Base-by-base conservation (phyloP, 768 basidiomycete genomes). In the Trametes maxima region DNA sequence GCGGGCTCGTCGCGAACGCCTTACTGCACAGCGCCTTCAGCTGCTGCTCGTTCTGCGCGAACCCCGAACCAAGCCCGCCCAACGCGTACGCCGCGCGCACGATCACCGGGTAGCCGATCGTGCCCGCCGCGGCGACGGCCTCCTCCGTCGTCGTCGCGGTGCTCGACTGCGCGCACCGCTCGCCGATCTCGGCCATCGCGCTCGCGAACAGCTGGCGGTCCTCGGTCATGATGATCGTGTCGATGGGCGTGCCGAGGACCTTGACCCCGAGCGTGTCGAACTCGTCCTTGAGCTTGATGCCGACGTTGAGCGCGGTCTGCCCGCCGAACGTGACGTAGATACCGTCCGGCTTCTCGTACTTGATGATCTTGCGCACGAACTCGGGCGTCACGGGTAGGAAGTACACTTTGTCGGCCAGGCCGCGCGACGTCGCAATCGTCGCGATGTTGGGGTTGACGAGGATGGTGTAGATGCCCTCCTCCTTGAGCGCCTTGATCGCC, bases 261-360 rank as follows among this genome's bases (percentile, higher is more conserved):
- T 90, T 85, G 62, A 94, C 92, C 16, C 96, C 97, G 24, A 98
- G 83, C 51, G 77, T 85, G 42, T 82, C 88, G 71, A 99, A 97
- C 75, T 98, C 96, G 74, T 98, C 95, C 79, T 96, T 96, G 74
- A 99, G 88, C 77, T 93, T 93, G 78, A 99, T 92, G 63, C 96
- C 96, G 54, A 99, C 96, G 67, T 91, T 94, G 62, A 98, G 80
- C 6, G 97, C 96, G 5, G 96, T 98, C 78, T 98, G 97, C 16
- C 96, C 97, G 69, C 96, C 97, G 65, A 98, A 99, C 0, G 97
- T 98, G 60, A 95, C 93, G 73, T 98, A 98, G 72, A 98, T 99
- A 51, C 97, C 97, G 70, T 98, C 96, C 1, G 97, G 97, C 73
- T 94, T 92, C 82, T 99, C 97, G 78, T 92, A 97, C 77, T 94